A percentile compares a stretch with the other conserved stretches of the same genome.
These are phyloP conservation scores for Agrocybe chaxingu DNA, from an alignment of 768 basidiomycete species.

Conservation along the genomic window DNA sequence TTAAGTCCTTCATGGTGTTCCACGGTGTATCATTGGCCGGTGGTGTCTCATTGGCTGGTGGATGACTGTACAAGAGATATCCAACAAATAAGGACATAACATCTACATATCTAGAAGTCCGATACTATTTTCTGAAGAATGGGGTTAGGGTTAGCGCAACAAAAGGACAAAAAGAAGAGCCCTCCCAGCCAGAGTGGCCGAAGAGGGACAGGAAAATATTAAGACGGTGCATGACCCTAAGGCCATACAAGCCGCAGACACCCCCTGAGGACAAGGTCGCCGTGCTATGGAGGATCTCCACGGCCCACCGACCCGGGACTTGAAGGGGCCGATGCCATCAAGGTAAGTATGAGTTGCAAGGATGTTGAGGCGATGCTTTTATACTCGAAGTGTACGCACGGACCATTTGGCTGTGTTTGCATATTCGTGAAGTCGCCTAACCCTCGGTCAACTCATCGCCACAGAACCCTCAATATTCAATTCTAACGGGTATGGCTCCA, in stretches of 20 bases:
- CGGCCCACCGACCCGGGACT: conserved; percentile 52
- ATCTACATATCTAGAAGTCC: background rate
- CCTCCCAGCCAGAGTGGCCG: conserved; percentile 62
- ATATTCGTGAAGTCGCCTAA: no score
- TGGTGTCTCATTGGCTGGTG: no score
- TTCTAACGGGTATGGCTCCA: no score
- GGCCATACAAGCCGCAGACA: conserved; percentile 60
- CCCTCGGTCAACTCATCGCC: no score
- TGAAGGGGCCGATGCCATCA: conserved; percentile 62
- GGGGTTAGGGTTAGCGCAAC: conserved; percentile 48
- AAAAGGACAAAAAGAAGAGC: conserved; percentile 35
- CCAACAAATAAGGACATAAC: no score
- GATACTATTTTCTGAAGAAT: conserved; percentile 6
- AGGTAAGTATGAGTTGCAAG: conserved; percentile 53
- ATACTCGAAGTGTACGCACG: conserved; percentile 28
- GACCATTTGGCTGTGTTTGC: conserved; percentile 23
- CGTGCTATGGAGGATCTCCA: conserved; percentile 64
- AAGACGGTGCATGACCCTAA: conserved; percentile 76
- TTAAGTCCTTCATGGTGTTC: no score
- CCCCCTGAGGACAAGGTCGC: conserved; percentile 71
- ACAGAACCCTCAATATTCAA: no score
- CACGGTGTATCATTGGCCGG: no score
- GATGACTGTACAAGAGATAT: no score
- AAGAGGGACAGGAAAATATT: conserved; percentile 78
- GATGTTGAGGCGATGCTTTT: conserved; percentile 12